Percentiles rank a stretch among this genome's conserved stretches.
Conservation (phyloP, 1,139 yeast genomes). For the Trichomonascaceae sp. region DNA sequence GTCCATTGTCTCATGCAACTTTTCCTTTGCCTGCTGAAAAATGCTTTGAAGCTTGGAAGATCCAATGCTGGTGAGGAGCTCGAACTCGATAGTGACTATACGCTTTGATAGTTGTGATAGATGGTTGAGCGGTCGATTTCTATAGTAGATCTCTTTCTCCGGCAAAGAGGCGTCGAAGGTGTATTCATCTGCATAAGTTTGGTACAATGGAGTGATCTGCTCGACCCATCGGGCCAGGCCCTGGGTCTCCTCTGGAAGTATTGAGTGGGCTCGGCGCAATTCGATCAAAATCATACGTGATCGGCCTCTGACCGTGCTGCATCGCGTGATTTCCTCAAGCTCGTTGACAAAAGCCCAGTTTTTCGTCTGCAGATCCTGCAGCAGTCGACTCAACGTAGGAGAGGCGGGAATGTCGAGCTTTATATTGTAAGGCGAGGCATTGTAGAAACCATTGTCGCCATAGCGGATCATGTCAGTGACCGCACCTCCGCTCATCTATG, state of each 20-base stretch:
- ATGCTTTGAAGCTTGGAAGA: conserved; percentile 11
- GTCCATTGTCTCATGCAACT: conserved; percentile 13
- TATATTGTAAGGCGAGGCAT: no score
- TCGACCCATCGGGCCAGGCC: conserved; percentile 5
- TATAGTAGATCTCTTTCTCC: conserved; percentile 24
- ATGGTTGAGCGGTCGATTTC: conserved; percentile 31
- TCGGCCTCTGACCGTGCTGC: no score
- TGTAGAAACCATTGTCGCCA: no score
- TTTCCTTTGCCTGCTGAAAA: conserved; percentile 12
- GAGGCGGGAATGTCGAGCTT: no score
- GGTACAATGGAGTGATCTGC: conserved; percentile 15
- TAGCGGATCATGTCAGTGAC: no score
- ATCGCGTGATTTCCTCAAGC: no score
- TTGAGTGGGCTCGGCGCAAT: conserved; percentile 5
- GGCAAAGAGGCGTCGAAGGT: conserved; percentile 23
- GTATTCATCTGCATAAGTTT: conserved; percentile 24
- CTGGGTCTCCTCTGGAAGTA: conserved; percentile 5
- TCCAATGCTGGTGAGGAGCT: conserved; percentile 5
- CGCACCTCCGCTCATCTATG: no score
- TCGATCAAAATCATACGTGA: no score
- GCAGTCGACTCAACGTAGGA: no score
- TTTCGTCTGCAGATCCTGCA: no score
- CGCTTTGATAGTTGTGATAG: conserved; percentile 23
- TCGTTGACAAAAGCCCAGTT: no score
- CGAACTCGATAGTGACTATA: conserved; percentile 6